Conservation (phyloP, 2,329 filamentous ascomycete species). For the Colletotrichum graminicola region DNA sequence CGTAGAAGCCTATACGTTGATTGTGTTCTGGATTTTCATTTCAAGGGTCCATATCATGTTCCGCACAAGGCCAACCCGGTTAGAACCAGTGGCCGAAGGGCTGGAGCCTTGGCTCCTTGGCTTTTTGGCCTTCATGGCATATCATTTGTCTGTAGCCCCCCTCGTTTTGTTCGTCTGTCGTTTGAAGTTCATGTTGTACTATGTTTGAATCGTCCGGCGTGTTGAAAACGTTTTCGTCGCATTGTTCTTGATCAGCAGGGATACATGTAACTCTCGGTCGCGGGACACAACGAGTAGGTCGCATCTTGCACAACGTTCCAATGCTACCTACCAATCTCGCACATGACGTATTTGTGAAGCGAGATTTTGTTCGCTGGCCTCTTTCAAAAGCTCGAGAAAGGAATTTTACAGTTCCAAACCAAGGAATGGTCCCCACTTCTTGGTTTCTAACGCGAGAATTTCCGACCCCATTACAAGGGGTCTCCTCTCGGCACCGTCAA, state of each 20-base stretch:
- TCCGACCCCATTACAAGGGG: conserved; percentile 11
- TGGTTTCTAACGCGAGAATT: conserved; percentile 29
- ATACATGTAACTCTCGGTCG: conserved; percentile 5
- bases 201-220: conserved; percentile 40
- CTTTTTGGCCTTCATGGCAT: neutral
- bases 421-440: neutral
- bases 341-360: conserved; percentile 25
- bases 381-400: neutral
- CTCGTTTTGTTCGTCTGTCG: conserved; percentile 16
- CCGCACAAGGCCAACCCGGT: neutral
- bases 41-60: neutral
- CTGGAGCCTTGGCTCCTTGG: neutral
- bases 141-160: neutral
- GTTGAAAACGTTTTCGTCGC: conserved; percentile 14
- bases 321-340: conserved; percentile 30
- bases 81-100: neutral
- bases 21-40: neutral
- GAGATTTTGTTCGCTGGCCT: conserved; percentile 9
- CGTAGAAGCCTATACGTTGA: too few relatives aligned
- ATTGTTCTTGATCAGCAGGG: conserved; percentile 24
- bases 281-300: conserved; percentile 27
- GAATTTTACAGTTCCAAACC: neutral
- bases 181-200: conserved; percentile 22
- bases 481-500: neutral
- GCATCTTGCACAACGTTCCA: conserved; percentile 10